A percentile compares a stretch with the other conserved stretches of the same genome.
Conservation (phyloP, 495 filamentous ascomycete species). For the Xylaria palmicola region DNA sequence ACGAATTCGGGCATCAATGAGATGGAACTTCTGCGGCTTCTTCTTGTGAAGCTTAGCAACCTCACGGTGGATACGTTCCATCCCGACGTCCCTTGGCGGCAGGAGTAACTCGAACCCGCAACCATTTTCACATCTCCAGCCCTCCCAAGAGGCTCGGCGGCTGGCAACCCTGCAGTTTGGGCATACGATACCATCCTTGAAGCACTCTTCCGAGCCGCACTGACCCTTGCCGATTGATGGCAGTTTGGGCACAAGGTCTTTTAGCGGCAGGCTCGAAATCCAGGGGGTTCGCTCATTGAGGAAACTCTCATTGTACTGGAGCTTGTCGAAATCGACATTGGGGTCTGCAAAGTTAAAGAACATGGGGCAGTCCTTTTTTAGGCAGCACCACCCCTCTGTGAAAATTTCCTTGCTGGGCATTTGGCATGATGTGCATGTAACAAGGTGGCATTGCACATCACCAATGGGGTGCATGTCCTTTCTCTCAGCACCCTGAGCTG, state of each 20-base stretch:
- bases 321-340: conserved; percentile 24
- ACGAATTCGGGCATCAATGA: not conserved
- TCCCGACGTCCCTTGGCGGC: conserved; percentile 39
- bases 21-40: not conserved
- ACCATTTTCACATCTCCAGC: conserved; percentile 60
- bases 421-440: conserved; percentile 28
- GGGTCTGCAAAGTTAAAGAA: conserved; percentile 56
- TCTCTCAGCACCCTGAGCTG: conserved; percentile 23
- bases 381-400: conserved; percentile 66
- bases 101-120: conserved; percentile 50
- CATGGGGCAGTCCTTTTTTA: conserved; percentile 52
- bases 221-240: not conserved
- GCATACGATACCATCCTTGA: conserved; percentile 65
- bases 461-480: conserved; percentile 18
- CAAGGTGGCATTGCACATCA: conserved; percentile 8
- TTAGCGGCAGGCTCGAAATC: conserved; percentile 21
- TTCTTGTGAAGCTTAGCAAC: not conserved
- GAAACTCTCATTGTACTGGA: conserved; percentile 60
- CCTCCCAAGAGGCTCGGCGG: conserved; percentile 59
- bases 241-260: conserved; percentile 38
- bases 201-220: conserved; percentile 37
- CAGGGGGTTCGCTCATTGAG: conserved; percentile 44
- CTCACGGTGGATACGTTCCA: conserved; percentile 14
- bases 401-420: conserved; percentile 37
- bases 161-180: conserved; percentile 65